These are phyloP conservation scores for Ogataea dorogensis DNA, from an alignment of 805 yeast genomes.

Conservation along the genomic window DNA sequence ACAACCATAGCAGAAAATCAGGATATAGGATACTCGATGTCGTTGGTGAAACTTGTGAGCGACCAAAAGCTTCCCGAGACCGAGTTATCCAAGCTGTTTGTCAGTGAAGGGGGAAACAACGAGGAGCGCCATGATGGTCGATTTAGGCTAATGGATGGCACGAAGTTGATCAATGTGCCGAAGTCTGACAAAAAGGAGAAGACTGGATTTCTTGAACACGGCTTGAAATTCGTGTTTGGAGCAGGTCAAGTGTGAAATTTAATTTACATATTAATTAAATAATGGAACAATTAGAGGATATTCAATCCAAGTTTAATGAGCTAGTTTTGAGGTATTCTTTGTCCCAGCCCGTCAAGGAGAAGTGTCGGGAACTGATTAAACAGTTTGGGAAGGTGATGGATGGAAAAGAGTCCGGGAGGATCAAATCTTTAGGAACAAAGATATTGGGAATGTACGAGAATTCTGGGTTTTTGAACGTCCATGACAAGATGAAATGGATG, in stretches of 20 bases:
- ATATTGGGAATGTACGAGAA: constrained; percentile 16
- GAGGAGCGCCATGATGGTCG: constrained; percentile 18
- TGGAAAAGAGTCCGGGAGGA: constrained; percentile 4
- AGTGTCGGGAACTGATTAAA: constrained; percentile 8
- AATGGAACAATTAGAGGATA: neutral
- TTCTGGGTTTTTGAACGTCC: constrained; percentile 8
- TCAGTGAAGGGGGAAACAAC: constrained; percentile 11
- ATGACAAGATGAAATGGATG: constrained; percentile 25
- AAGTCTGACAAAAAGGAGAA: constrained; percentile 18
- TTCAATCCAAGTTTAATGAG: constrained; percentile 10
- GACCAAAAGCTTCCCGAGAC: constrained; percentile 14
- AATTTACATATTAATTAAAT: constrained; percentile 2
- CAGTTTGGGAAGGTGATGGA: constrained; percentile 2
- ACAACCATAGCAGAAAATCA: constrained; percentile 42
- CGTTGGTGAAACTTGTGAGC: constrained; percentile 16
- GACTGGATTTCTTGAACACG: constrained; percentile 14
- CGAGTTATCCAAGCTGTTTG: constrained; percentile 17
- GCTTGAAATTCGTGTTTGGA: constrained; percentile 23
- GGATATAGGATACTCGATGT: constrained; percentile 45
- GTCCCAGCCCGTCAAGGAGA: constrained; percentile 8
- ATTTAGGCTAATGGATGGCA: constrained; percentile 41
- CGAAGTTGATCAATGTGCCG: constrained; percentile 36
- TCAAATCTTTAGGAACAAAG: constrained; percentile 9
- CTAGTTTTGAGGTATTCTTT: constrained; percentile 8
- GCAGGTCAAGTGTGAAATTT: constrained; percentile 18